Base-by-base conservation (phyloP, 208 protist genomes). In the Crithidia brevicula region DNA sequence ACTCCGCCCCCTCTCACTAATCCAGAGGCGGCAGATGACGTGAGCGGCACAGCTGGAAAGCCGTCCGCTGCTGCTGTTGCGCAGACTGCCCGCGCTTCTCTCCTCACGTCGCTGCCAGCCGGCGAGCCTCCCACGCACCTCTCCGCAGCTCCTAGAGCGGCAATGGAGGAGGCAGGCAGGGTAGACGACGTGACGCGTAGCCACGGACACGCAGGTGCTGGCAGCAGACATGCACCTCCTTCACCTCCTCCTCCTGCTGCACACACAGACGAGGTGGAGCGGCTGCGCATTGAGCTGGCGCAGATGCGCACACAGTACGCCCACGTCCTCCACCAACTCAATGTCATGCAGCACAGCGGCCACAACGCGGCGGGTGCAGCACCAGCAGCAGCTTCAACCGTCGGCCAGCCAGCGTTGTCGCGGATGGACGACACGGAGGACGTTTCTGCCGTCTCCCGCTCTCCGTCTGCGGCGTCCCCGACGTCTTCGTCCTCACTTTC, bases 221-320 rank as follows among this genome's bases (percentile, higher is more conserved):
- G n/a, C n/a, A n/a, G n/a, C n/a, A n/a, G n/a, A n/a, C n/a, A n/a
- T n/a, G n/a, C n/a, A n/a, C n/a, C n/a, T n/a, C n/a, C n/a, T n/a
- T n/a, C n/a, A 49, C 9, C 43, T 58, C 30, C 28, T 62, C 4
- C 23, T 10, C 33, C 15, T 22, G 4, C 27, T 2, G 42, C 22
- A 10, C 45, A 38, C 22, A 22, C 45, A 22, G 45, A 23, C 9
- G 71, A 77, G 40, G 67, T 72, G 33, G 3, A 28, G 49, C 57
- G 45, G 49, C 73, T 78, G 42, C 60, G 63, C 9, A 45, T 25
- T 8, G 65, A 79, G 43, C 47, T 79, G 49, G 49, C 52, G 13
- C 43, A 33, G 22, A 56, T 76, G 51, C 75, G 63, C 3, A 34
- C 38, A 8, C 62, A 76, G 38, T 76, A 76, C 62, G 61, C 33